Base-by-base conservation (phyloP, 225 moss, liverwort and hornwort species). In the Polytrichum formosum region DNA sequence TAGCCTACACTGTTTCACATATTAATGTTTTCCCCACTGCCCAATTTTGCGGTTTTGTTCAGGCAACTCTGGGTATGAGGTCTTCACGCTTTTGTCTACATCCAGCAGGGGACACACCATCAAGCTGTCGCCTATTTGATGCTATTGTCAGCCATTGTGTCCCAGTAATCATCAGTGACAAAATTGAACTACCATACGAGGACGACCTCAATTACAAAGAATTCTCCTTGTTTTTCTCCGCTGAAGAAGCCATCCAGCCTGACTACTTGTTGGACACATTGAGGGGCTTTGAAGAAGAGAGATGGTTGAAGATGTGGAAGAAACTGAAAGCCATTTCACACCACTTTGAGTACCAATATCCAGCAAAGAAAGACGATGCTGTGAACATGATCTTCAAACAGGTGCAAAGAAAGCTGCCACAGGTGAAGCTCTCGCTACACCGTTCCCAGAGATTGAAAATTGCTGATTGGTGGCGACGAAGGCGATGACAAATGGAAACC, bases 41-140 rank as follows among this genome's bases (percentile, higher is more conserved):
- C 19, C 1, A 6, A 29, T 13, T 26, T 26, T 20, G 69, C 0
- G 9, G 30, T 58, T 8, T 56, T 28, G 19, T 55, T 71, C 85
- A 91, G 90, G 90, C 90, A 31, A 75, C 85, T 10, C 17, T 22
- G 28, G 90, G 90, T 22, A 91, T 91, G 90, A 69, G 83, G 58
- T 81, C 31, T 21, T 83, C 90, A 28, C 70, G 69, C 29, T 91
- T 79, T 65, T 91, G 90, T 65, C 68, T 91, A 28, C 79, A 91
- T 80, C 90, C 90, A 63, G 90, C 90, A 25, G 90, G 90, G 19
- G 90, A 91, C 75, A 91, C 90, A 35, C 90, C 90, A 71, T 91
- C 90, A 2, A 88, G 88, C 16, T 91, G 90, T 53, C 87, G 90
- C 55, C 76, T 91, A 9, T 91, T 88, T 63, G 90, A 91, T 79